These are phyloP conservation scores for Protea cynaroides DNA, from an alignment of 164 flowering plant genomes.

Conservation along the genomic window DNA sequence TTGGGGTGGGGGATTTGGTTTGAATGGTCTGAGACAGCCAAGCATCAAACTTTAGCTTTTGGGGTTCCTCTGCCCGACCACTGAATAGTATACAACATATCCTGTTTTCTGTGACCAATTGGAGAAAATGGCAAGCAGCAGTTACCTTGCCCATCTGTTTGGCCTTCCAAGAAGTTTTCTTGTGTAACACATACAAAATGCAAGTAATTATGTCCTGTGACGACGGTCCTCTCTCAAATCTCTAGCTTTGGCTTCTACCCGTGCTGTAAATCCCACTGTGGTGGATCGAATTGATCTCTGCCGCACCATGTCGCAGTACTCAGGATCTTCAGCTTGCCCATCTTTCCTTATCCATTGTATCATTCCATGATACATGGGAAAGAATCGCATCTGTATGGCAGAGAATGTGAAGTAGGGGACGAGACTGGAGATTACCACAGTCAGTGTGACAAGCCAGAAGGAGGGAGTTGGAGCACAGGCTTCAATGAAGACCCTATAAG, in stretches of 20 bases:
- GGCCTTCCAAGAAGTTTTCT: neutral
- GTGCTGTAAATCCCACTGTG: conserved; percentile 72
- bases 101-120: neutral
- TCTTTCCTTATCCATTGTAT: conserved; percentile 77
- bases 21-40: conserved; percentile 4
- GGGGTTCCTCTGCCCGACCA: neutral
- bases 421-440: conserved; percentile 48
- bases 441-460: conserved; percentile 56
- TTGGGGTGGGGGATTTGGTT: too few relatives aligned
- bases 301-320: conserved; percentile 48
- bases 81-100: neutral
- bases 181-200: neutral
- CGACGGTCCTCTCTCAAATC: conserved; percentile 7
- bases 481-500: conserved; percentile 69
- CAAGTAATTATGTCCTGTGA: neutral
- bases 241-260: conserved; percentile 36
- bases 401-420: conserved; percentile 59
- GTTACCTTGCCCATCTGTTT: neutral
- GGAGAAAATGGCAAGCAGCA: neutral
- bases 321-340: conserved; percentile 57
- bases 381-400: conserved; percentile 67
- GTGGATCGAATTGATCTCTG: conserved; percentile 57
- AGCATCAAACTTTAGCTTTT: conserved; percentile 15
- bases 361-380: conserved; percentile 83
- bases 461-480: conserved; percentile 76